Conservation (phyloP, 2,329 filamentous ascomycete species). For the Septoria linicola region DNA sequence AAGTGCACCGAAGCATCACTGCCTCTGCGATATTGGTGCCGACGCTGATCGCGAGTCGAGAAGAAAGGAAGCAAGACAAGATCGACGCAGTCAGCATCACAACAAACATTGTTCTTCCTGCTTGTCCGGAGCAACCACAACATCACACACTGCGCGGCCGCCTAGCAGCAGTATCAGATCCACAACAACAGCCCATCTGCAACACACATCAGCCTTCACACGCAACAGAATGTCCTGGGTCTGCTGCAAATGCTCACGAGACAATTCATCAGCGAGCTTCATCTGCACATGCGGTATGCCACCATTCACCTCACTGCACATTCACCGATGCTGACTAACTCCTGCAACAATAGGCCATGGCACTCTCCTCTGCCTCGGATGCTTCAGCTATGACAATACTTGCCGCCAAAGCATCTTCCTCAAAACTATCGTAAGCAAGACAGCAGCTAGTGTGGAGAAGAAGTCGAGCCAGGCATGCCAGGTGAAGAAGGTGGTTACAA, state of each 20-base stretch:
- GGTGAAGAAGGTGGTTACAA: background rate
- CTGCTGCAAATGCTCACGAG: conserved; percentile 19
- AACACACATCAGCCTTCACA: background rate
- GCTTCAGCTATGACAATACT: conserved; percentile 17
- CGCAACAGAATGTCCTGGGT: conserved; percentile 17
- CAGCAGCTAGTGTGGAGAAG: background rate
- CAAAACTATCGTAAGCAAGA: conserved; percentile 3
- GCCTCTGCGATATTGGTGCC: too few species aligned
- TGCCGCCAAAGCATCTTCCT: conserved; percentile 3
- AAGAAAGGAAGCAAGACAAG: background rate
- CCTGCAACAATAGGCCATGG: background rate
- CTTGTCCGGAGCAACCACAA: background rate
- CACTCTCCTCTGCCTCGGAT: conserved; percentile 15
- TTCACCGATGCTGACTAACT: background rate
- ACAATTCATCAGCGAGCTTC: conserved; percentile 14
- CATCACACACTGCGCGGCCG: conserved; percentile 1
- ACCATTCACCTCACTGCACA: background rate
- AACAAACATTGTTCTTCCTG: background rate
- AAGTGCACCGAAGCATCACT: too few species aligned
- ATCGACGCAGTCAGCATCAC: background rate
- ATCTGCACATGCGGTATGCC: conserved; percentile 14
- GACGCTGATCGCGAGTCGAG: too few species aligned
- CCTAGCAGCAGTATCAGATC: conserved; percentile 11
- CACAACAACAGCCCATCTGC: too few species aligned
- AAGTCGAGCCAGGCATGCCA: background rate